Evolutionary conservation across 169 alveolate species (phyloP), one percentile per base, ranked within the genome.

Genomic region (Amoebophrya sp.): DNA sequence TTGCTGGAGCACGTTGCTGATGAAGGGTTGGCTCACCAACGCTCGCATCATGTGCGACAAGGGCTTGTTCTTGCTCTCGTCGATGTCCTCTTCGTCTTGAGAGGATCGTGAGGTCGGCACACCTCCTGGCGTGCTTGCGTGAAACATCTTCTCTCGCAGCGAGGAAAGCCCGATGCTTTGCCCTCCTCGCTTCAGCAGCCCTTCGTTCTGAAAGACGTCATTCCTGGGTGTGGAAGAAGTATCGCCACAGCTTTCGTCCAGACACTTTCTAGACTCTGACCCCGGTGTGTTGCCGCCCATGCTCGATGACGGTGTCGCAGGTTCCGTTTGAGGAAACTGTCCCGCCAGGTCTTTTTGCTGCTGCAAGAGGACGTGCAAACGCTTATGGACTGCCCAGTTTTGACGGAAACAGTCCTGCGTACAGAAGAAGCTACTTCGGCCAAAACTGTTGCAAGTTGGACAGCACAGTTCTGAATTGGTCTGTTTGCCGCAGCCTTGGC

Each of bases 401-500:
- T 65, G 18, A 6, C 26, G 2, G 83, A 65, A 65, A 36, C 83
- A 65, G 36, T 65, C 83, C 83, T 65, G 83, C 12, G 83, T 65
- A 36, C 83, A 65, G 33, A 65, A 65, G 83, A 65, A 65, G 83
- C 36, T 12, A 0, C 26, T 1, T 10, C 83, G 2, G 38, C 83
- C 83, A 26, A 12, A 65, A 29, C n/a, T 29, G 83, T 65, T 65
- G 83, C 83, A 65, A 29, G 83, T 65, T 6, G 83, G 83, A 18
- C 83, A 65, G 83, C 83, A 65, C 36, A 65, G 2, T 26, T 65
- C 83, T 29, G 83, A 65, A 29, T 6, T 26, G 83, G 83, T 65
- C 83, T 65, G 83, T 26, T 65, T 6, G 10, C 83, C 83, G 83
- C 83, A 65, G 33, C 83, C 83, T 36, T 65, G 83, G 83, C 83